Evolutionary conservation across 139 green algal genomes (phyloP).

Genomic region (Astrephomene gubernaculifera): DNA sequence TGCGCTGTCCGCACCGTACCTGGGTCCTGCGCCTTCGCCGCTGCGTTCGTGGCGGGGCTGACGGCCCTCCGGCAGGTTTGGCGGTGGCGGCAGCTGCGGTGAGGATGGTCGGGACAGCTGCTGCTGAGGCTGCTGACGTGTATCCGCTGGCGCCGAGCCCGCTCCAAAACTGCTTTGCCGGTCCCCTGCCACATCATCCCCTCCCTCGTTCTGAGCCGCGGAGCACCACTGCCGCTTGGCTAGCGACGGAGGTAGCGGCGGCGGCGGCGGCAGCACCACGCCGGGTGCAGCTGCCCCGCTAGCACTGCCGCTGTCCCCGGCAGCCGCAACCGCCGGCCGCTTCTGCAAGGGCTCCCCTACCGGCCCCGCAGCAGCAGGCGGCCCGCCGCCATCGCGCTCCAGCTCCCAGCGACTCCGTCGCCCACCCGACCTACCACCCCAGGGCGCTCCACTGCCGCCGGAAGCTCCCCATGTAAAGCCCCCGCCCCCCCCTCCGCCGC

Average conservation of each 20-base stretch:
- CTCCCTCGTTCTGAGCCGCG: too few species aligned
- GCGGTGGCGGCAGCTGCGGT: too few species aligned
- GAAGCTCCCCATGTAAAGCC: background rate
- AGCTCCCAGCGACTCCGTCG: constrained; percentile 39
- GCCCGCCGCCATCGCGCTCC: background rate
- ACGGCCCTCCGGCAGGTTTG: too few species aligned
- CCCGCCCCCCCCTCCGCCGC: background rate
- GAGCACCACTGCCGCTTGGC: too few species aligned
- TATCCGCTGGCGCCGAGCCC: too few species aligned
- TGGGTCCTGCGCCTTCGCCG: too few species aligned
- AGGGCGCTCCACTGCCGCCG: background rate
- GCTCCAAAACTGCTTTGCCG: too few species aligned
- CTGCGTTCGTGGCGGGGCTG: too few species aligned
- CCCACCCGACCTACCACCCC: background rate
- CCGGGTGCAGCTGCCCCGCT: background rate
- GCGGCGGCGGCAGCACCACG: background rate
- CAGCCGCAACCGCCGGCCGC: background rate
- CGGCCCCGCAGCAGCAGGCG: background rate
- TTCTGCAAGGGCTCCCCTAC: background rate
- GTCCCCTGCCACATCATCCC: too few species aligned
- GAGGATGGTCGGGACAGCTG: too few species aligned
- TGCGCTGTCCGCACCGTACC: too few species aligned
- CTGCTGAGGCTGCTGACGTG: too few species aligned
- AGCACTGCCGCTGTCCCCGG: background rate
- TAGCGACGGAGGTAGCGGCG: background rate